Percentiles rank a stretch among this genome's conserved stretches.
phyloP scores from a whole-genome alignment of 257 asterid species.

The Mentha longifolia region DNA sequence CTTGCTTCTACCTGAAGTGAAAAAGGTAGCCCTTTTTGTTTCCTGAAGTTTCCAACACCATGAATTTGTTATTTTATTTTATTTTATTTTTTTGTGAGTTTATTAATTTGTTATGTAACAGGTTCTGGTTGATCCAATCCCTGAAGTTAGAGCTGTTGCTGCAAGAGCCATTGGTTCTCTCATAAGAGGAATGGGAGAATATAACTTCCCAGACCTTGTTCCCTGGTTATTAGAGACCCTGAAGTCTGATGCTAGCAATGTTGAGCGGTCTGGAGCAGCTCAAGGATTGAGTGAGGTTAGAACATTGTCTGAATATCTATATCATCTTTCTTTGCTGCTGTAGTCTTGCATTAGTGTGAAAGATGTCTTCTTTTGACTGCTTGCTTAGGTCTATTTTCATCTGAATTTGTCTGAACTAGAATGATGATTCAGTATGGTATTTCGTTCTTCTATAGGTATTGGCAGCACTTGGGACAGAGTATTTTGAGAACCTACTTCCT shows the following conservation, averaged over 20 bases:
- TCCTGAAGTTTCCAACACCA: slow-evolving; percentile 15
- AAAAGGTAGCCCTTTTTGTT: slow-evolving; percentile 66
- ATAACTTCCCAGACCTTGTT: slow-evolving; percentile 96
- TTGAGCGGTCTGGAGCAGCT: slow-evolving; percentile 99
- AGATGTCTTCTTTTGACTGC: background rate
- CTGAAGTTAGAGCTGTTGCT: slow-evolving; percentile 99
- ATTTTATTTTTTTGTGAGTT: slow-evolving; percentile 3
- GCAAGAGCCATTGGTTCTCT: slow-evolving; percentile 99
- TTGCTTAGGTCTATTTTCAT: background rate
- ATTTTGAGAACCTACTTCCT: slow-evolving; percentile 88
- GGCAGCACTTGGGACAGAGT: slow-evolving; percentile 91
- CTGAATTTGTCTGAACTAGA: background rate
- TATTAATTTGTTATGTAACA: slow-evolving; percentile 38
- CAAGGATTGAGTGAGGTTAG: slow-evolving; percentile 99
- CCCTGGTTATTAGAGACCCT: slow-evolving; percentile 92
- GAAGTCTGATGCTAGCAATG: slow-evolving; percentile 91
- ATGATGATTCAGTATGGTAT: slow-evolving; percentile 9
- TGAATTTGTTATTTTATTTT: too few species aligned
- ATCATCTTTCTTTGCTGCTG: background rate
- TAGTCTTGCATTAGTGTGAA: slow-evolving; percentile 4
- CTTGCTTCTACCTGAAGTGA: slow-evolving; percentile 96
- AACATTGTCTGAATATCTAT: slow-evolving; percentile 23
- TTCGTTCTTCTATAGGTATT: slow-evolving; percentile 61
- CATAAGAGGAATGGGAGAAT: slow-evolving; percentile 98
- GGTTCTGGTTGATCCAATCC: slow-evolving; percentile 98